Evolutionary conservation across 2,329 filamentous ascomycete genomes (phyloP), one percentile per base, ranked within the genome.

Genomic region (Hypoxylon sp.): DNA sequence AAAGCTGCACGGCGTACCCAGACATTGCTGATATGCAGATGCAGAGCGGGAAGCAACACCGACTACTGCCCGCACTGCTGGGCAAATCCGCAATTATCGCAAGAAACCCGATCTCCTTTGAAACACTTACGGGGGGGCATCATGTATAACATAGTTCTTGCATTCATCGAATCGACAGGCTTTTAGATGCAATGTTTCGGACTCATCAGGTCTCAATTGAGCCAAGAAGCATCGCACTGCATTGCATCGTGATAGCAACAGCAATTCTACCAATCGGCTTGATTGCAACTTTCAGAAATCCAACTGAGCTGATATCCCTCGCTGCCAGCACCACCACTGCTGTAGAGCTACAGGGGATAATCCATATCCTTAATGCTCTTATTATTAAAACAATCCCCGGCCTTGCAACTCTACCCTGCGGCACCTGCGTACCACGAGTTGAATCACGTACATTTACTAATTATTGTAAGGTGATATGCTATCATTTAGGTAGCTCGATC

Each of bases 301-400:
- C 16, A 25, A 5, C 21, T 25, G 9, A 9, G 6, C 9, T 25
- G 21, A 9, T 25, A 44, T 40, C 31, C 43, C 21, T 32, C 20
- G 35, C 44, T 38, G 15, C 31, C 31, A 38, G 12, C 21, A 36
- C 20, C 13, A 43, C 29, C 38, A 40, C 13, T 17, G 27, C 11
- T 37, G 23, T 17, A 25, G 26, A 27, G 37, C 19, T 44, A 41
- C 54, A 47, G 43, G 47, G 46, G 51, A 23, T 31, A 21, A 23
- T 19, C 37, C 21, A 49, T 45, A 27, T 48, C 49, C 60, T 60
- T 62, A 64, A 51, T 20, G 47, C 40, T 30, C 34, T 30, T 47
- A 45, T 59, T 64, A 64, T 63, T 58, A 63, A 60, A 60, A 60
- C 31, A 26, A 37, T 57, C 41, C 55, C 52, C 29, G 49, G 57